Evolutionary conservation across 1,284 basidiomycete genomes (phyloP), one percentile per base, ranked within the genome.

Genomic region (Irpex rosettiformis): DNA sequence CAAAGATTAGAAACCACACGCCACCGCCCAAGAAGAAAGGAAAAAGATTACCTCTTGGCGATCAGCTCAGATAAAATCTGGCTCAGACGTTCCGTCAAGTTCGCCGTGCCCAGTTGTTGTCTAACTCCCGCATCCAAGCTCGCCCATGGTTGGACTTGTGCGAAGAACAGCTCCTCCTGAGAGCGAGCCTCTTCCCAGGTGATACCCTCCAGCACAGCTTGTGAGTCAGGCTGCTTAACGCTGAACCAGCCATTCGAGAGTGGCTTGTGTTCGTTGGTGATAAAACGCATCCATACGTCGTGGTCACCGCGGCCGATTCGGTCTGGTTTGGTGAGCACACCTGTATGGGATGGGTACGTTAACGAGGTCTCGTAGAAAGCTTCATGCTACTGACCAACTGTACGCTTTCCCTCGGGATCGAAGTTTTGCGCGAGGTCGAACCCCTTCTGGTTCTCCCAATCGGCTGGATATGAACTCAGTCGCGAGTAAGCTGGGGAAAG

Each of bases 311-410:
- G 13, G 0, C 80, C 81, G 51, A 91, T 87, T 4, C 85, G 81
- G 66, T 91, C 89, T 0, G 88, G 85, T 65, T 90, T 91, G 0
- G 88, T 91, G n/a, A 91, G 74, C 22, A 91, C 88, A 58, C 87
- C 88, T 89, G 8, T n/a, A 18, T 49, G 22, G 8, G 53, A 45
- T 8, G 37, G 22, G 4, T 40, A 10, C 16, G 16, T 24, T n/a
- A 43, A 8, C 27, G 24, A 28, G 1, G 16, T n/a, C 24, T 4
- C 40, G 52, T 58, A 57, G 21, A 22, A 53, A 37, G 18, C 28
- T 25, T 24, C 30, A 49, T 33, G 30, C 1, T 33, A 67, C 80
- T 51, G 61, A 85, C 89, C 88, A 29, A 91, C 83, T 0, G 87
- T 91, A 2, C 88, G 75, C 59, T 77, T 79, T 0, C 88, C 86